phyloP scores from a whole-genome alignment of 345 rosid species.

The Corchorus capsularis region DNA sequence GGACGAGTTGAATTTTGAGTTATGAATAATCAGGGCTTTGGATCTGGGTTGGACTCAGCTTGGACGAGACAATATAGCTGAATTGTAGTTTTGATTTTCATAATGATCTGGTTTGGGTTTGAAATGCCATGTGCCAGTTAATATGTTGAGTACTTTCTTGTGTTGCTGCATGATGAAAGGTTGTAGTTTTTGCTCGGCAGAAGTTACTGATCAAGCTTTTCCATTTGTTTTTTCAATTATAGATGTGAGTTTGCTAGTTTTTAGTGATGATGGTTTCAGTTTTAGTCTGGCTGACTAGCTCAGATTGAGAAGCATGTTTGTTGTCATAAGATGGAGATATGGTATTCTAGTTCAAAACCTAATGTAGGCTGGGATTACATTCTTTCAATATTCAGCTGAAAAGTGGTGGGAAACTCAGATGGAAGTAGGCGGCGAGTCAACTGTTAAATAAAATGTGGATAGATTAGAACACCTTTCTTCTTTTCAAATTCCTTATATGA shows the following conservation, averaged over 20 bases:
- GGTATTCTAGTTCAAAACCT: background rate
- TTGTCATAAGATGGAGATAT: background rate
- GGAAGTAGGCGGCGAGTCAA: background rate
- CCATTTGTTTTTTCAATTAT: background rate
- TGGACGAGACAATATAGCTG: background rate
- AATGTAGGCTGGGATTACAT: background rate
- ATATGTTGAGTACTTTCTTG: background rate
- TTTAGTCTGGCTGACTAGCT: background rate
- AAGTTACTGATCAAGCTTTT: background rate
- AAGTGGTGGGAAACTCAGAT: background rate
- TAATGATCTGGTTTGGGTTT: background rate
- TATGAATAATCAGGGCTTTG: background rate
- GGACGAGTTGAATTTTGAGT: background rate
- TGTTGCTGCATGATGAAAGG: background rate
- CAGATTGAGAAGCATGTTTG: constrained; percentile 4
- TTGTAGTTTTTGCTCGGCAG: background rate
- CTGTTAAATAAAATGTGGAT: background rate
- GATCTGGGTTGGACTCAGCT: background rate
- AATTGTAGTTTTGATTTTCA: background rate
- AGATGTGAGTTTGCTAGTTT: background rate
- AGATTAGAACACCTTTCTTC: background rate
- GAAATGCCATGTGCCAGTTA: background rate
- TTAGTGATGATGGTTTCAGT: background rate
- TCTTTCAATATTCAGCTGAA: constrained; percentile 4
- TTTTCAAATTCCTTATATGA: background rate